A percentile compares a stretch with the other conserved stretches of the same genome.
These are phyloP conservation scores for Mucor irregularis DNA, from an alignment of 371 early-diverging fungal genomes.

Conservation along the genomic window DNA sequence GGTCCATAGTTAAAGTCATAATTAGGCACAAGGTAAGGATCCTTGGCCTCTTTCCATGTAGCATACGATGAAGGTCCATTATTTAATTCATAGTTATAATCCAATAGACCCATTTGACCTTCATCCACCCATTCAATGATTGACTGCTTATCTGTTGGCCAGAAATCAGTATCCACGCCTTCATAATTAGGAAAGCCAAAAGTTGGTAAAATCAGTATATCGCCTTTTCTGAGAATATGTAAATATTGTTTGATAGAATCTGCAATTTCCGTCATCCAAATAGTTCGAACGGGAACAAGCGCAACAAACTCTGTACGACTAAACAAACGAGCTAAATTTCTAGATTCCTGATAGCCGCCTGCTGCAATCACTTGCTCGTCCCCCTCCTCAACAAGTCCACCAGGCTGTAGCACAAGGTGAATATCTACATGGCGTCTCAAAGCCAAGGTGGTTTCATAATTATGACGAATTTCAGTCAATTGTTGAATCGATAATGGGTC, in stretches of 20 bases:
- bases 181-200: slow-evolving; percentile 30
- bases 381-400: slow-evolving; percentile 9
- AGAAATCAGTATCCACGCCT: slow-evolving; percentile 9
- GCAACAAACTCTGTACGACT: slow-evolving; percentile 52
- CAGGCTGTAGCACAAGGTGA: slow-evolving; percentile 51
- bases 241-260: slow-evolving; percentile 15
- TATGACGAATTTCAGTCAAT: slow-evolving; percentile 30
- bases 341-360: slow-evolving; percentile 35
- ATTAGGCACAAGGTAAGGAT: slow-evolving; percentile 34
- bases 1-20: slow-evolving; percentile 45
- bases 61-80: slow-evolving; percentile 37
- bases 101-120: slow-evolving; percentile 31
- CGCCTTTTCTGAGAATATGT: slow-evolving; percentile 24
- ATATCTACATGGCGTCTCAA: slow-evolving; percentile 52
- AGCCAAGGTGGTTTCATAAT: slow-evolving; percentile 40
- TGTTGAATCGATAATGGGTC: slow-evolving; percentile 20
- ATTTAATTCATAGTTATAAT: slow-evolving; percentile 36
- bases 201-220: slow-evolving; percentile 39
- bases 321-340: slow-evolving; percentile 61
- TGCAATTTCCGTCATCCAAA: slow-evolving; percentile 27
- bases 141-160: slow-evolving; percentile 29
- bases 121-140: slow-evolving; percentile 31
- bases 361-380: slow-evolving; percentile 28
- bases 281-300: slow-evolving; percentile 34
- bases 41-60: slow-evolving; percentile 33